Conservation (phyloP, 441 rosid genomes). For the Syzygium malaccense region DNA sequence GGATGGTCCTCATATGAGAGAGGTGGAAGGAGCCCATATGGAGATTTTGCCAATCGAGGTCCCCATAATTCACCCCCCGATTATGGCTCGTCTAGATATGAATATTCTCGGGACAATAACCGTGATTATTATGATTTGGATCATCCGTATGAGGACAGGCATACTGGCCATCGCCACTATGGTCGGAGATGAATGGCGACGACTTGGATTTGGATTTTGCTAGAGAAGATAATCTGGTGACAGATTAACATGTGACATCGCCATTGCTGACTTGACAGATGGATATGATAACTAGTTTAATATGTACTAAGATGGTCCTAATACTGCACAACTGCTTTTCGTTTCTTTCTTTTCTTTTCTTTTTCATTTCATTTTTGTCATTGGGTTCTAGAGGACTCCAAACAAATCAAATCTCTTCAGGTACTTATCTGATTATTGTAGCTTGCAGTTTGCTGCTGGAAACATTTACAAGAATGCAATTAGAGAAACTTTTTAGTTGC, state of each 20-base stretch:
- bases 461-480: neutral
- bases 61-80: conserved; percentile 19
- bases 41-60: conserved; percentile 18
- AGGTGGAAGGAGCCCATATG: conserved; percentile 32
- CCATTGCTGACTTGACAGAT: neutral
- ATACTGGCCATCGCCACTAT: conserved; percentile 14
- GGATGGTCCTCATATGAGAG: conserved; percentile 36
- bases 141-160: conserved; percentile 3
- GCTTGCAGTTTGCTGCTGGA: neutral
- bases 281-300: neutral
- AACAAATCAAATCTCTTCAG: neutral
- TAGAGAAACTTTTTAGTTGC: neutral
- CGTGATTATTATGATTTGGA: conserved; percentile 10
- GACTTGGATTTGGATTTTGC: neutral
- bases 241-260: neutral
- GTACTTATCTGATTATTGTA: neutral
- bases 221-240: neutral
- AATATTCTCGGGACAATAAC: conserved; percentile 13
- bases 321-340: neutral
- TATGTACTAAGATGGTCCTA: neutral
- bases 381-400: neutral
- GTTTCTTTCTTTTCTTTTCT: neutral
- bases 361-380: neutral
- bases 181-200: conserved; percentile 22
- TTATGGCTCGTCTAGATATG: conserved; percentile 16